phyloP scores from a whole-genome alignment of 2,329 filamentous ascomycete genomes.

The Didymella glomerata region DNA sequence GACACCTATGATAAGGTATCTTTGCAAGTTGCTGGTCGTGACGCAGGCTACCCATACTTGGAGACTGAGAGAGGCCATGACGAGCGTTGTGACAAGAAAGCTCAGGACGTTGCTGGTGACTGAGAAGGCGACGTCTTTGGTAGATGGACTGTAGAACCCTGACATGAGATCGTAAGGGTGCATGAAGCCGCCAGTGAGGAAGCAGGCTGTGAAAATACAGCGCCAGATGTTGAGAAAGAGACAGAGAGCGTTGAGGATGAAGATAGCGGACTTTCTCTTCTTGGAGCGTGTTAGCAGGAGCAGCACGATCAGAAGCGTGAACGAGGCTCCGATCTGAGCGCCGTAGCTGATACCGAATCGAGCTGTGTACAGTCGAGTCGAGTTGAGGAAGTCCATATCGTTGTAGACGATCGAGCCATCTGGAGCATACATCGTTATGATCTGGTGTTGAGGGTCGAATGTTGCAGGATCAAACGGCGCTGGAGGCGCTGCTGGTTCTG shows the following conservation, averaged over 20 bases:
- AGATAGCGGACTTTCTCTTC: conserved; percentile 71
- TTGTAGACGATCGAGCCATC: conserved; percentile 57
- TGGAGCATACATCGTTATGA: conserved; percentile 56
- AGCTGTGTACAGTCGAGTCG: conserved; percentile 58
- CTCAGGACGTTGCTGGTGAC: conserved; percentile 60
- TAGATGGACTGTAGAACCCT: conserved; percentile 58
- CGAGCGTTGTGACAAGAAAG: conserved; percentile 62
- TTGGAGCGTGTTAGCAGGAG: conserved; percentile 71
- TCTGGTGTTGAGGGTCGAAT: conserved; percentile 63
- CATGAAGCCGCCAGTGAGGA: conserved; percentile 67
- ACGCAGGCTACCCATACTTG: conserved; percentile 71
- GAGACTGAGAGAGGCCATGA: conserved; percentile 68
- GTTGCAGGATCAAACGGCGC: conserved; percentile 23
- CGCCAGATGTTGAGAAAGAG: conserved; percentile 70
- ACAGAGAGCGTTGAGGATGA: conserved; percentile 69
- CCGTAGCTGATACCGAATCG: conserved; percentile 70
- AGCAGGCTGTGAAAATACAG: conserved; percentile 64
- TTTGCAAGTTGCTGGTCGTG: conserved; percentile 55
- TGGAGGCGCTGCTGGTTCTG: conserved; percentile 1
- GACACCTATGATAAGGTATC: conserved; percentile 56
- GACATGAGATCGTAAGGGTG: conserved; percentile 69
- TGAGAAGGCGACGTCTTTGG: conserved; percentile 56
- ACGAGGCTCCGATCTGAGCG: conserved; percentile 72
- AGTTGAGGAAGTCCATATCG: conserved; percentile 56
- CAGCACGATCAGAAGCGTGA: conserved; percentile 71